Evolutionary conservation across 345 rosid species (phyloP).

Genomic region (Kernera saxatilis): DNA sequence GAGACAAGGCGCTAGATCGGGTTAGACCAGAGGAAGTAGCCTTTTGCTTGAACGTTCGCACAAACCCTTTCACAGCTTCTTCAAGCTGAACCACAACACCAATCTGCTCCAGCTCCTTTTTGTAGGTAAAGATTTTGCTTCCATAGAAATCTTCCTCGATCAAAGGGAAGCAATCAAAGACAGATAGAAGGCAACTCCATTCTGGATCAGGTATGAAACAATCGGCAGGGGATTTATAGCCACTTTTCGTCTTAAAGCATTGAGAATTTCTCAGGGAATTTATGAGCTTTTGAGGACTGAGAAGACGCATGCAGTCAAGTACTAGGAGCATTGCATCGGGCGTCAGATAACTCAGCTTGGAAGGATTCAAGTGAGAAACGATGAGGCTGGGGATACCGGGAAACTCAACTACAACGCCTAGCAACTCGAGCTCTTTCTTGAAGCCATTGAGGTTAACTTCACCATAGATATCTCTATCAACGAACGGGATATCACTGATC

Average conservation of each 20-base stretch:
- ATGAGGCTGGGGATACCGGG: slow-evolving; percentile 30
- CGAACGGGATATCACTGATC: slow-evolving; percentile 53
- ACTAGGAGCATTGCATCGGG: slow-evolving; percentile 43
- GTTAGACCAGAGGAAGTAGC: slow-evolving; percentile 33
- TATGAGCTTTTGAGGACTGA: slow-evolving; percentile 18
- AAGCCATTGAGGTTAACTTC: slow-evolving; percentile 23
- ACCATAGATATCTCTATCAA: slow-evolving; percentile 43
- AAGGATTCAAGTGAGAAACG: slow-evolving; percentile 33
- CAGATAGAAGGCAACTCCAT: slow-evolving; percentile 50
- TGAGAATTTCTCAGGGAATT: slow-evolving; percentile 11
- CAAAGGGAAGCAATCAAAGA: slow-evolving; percentile 43
- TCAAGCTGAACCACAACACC: slow-evolving; percentile 47
- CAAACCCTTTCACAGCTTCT: slow-evolving; percentile 40
- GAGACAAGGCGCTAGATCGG: slow-evolving; percentile 27
- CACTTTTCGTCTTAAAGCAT: slow-evolving; percentile 50
- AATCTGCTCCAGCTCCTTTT: slow-evolving; percentile 38
- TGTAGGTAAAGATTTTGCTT: slow-evolving; percentile 19
- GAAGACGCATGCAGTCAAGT: slow-evolving; percentile 34
- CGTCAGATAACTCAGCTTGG: slow-evolving; percentile 12
- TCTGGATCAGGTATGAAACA: slow-evolving; percentile 51
- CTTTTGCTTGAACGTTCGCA: slow-evolving; percentile 30
- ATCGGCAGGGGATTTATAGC: slow-evolving; percentile 42
- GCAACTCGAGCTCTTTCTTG: slow-evolving; percentile 46
- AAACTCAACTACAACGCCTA: slow-evolving; percentile 50
- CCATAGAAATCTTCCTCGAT: slow-evolving; percentile 43